Base-by-base conservation (phyloP, 1,139 yeast genomes). In the Sugiyamaella paludigena region DNA sequence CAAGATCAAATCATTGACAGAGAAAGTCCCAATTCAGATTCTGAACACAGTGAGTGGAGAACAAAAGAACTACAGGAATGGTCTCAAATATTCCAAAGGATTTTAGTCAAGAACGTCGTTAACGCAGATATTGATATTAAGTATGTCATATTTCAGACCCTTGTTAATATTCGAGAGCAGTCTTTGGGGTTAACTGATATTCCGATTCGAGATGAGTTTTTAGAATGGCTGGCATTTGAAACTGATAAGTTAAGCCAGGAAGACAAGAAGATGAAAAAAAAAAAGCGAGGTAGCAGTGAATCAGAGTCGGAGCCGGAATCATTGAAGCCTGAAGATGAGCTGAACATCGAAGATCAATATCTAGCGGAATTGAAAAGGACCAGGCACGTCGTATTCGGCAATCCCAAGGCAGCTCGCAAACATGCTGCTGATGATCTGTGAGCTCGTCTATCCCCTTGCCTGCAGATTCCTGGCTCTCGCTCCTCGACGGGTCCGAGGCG, bases 381-480 rank as follows among this genome's bases (percentile, higher is more conserved):
- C 12, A 77, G 95, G 58, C 92, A 87, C 63, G 64, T 69, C 30
- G 80, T 84, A 1, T 88, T 87, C 70, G 96, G 96, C 1, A 88
- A 88, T 60, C 88, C 87, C 9, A 73, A 79, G 62, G 96, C 86
- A 0, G 66, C 72, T 48, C 74, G 91, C 52, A 81, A 81, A 59
- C 41, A 71, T 51, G 26, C 36, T 11, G 40, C 32, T n/a, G 84
- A 80, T 62, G 87, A 82, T 51, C 65, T 81, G 34, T 79, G 58
- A 54, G 6, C 15, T 3, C 27, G 6, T n/a, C 43, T n/a, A 13
- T n/a, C 34, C 34, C 12, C 27, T n/a, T 24, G 26, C 9, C n/a
- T 3, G 9, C 16, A 16, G 35, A 32, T 10, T 32, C 8, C n/a
- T 32, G 35, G 35, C 16, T 10, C n/a, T 32, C n/a, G 35, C 35